phyloP scores from a whole-genome alignment of 2,329 filamentous ascomycete genomes.

The Pseudocercospora fijiensis region DNA sequence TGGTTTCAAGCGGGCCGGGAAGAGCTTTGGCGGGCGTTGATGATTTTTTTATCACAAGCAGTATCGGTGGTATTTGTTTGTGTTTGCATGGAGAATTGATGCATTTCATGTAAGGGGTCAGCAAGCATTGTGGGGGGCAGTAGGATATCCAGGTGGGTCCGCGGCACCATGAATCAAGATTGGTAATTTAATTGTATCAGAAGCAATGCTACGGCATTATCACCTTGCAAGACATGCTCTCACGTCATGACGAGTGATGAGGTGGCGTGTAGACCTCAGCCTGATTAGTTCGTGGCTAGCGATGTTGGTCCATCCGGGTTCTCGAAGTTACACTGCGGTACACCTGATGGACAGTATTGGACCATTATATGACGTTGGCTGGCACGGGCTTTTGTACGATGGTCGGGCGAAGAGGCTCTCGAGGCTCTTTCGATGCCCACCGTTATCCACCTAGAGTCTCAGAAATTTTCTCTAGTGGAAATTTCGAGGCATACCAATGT shows the following conservation, averaged over 20 bases:
- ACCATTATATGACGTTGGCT: too few species aligned
- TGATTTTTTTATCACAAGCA: not conserved
- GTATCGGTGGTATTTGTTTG: not conserved
- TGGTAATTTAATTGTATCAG: slow-evolving; percentile 1
- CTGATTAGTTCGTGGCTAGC: not conserved
- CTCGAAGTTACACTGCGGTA: too few species aligned
- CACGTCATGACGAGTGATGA: not conserved
- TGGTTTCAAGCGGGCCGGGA: slow-evolving; percentile 32
- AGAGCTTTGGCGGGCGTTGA: slow-evolving; percentile 27
- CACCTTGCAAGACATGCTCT: not conserved
- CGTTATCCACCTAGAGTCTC: too few species aligned
- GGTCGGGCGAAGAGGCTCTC: too few species aligned
- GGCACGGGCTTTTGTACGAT: too few species aligned
- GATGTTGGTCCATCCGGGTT: too few species aligned
- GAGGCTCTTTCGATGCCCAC: too few species aligned
- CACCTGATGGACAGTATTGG: too few species aligned
- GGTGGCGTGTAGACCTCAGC: not conserved
- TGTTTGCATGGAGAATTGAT: not conserved
- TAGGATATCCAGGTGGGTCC: not conserved
- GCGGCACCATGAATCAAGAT: not conserved
- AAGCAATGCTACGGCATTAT: not conserved
- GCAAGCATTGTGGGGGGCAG: slow-evolving; percentile 1
- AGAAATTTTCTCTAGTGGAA: too few species aligned
- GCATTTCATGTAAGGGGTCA: slow-evolving; percentile 1
- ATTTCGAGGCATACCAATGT: too few species aligned